Percentiles rank a stretch among this genome's conserved stretches.
Evolutionary conservation across 176 grass and related monocot species (phyloP).

Genomic region (Ensete glaucum): DNA sequence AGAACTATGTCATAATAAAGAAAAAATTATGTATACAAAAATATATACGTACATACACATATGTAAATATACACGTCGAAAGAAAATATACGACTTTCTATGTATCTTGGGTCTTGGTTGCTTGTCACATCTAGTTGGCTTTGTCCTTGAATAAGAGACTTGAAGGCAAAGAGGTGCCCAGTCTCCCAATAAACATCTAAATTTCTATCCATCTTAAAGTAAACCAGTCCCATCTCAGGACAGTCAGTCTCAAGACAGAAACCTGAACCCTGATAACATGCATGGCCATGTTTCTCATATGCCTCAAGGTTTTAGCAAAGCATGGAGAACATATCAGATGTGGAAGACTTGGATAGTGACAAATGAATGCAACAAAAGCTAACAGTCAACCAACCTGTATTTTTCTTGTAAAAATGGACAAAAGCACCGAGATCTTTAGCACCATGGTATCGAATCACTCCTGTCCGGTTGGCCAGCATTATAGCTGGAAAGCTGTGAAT

Average conservation of each 20-base stretch:
- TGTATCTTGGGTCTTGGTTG: no score
- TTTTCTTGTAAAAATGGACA: constrained; percentile 60
- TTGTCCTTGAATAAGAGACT: neutral
- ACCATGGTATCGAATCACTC: constrained; percentile 46
- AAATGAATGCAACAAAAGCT: neutral
- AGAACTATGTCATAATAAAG: no score
- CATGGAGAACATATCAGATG: neutral
- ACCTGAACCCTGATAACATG: neutral
- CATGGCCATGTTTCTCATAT: neutral
- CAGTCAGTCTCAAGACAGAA: neutral
- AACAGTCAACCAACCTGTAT: constrained; percentile 31
- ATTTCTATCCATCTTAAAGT: neutral
- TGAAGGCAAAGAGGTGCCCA: neutral
- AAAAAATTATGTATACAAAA: no score
- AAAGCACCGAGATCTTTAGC: constrained; percentile 51
- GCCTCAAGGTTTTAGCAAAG: neutral
- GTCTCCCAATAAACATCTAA: neutral
- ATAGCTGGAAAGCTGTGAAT: constrained; percentile 64
- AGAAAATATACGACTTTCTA: no score
- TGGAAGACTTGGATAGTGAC: neutral
- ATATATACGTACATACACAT: no score
- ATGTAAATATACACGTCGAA: no score
- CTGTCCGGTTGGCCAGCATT: constrained; percentile 39
- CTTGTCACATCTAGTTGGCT: neutral
- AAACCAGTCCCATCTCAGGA: neutral